A percentile compares a stretch with the other conserved stretches of the same genome.
Conservation (phyloP, 805 yeast species). For the Saturnispora serradocipensis region DNA sequence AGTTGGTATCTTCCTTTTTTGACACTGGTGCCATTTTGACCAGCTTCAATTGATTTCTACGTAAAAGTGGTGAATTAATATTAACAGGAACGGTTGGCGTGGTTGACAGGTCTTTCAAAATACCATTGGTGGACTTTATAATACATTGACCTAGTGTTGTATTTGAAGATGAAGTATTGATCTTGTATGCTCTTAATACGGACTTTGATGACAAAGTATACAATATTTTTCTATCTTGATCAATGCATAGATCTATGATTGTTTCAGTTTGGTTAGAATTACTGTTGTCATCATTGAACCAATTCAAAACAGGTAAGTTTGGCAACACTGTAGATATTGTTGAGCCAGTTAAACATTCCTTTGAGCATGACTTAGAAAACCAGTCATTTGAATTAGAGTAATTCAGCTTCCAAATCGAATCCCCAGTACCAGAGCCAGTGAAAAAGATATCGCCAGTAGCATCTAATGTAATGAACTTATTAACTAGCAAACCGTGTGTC, state of each 20-base stretch:
- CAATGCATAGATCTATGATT: slow-evolving; percentile 58
- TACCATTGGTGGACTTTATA: slow-evolving; percentile 35
- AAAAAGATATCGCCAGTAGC: slow-evolving; percentile 75
- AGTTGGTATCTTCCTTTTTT: slow-evolving; percentile 53
- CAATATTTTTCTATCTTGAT: slow-evolving; percentile 64
- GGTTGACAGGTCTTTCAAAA: slow-evolving; percentile 39
- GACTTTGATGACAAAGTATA: slow-evolving; percentile 81
- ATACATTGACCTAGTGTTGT: slow-evolving; percentile 22
- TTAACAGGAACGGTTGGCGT: slow-evolving; percentile 30
- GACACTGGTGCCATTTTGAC: slow-evolving; percentile 55
- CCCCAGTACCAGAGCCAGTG: slow-evolving; percentile 69
- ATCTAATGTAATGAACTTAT: slow-evolving; percentile 49
- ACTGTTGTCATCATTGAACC: slow-evolving; percentile 17
- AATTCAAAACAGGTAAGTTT: slow-evolving; percentile 24
- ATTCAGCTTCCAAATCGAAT: slow-evolving; percentile 77
- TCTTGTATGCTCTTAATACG: slow-evolving; percentile 67
- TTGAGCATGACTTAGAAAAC: slow-evolving; percentile 76
- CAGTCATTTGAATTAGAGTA: slow-evolving; percentile 80
- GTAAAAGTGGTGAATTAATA: slow-evolving; percentile 36
- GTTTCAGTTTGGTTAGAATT: slow-evolving; percentile 34
- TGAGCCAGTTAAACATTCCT: slow-evolving; percentile 71
- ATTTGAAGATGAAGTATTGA: slow-evolving; percentile 35
- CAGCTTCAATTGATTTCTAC: slow-evolving; percentile 47
- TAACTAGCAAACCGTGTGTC: slow-evolving; percentile 66
- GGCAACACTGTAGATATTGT: slow-evolving; percentile 47